Base-by-base conservation (phyloP, 2,329 filamentous ascomycete species). In the Ophiostoma sp. region DNA sequence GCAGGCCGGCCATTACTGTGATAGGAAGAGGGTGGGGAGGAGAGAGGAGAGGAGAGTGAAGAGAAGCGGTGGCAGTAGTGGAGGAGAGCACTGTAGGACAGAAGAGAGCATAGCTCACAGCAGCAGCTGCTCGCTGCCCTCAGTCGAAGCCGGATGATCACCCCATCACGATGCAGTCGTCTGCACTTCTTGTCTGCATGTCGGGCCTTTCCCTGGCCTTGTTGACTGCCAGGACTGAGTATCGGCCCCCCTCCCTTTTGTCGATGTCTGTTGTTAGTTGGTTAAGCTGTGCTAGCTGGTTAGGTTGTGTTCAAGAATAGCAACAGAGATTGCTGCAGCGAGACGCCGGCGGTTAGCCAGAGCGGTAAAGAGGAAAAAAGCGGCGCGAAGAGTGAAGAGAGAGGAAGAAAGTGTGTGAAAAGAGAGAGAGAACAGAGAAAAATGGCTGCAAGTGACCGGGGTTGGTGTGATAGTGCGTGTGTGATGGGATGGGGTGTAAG, bases 1-100 rank as follows among this genome's bases (percentile, higher is more conserved):
- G 75, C 76, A 78, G 76, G 77, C 70, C 55, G 69, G 39, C 57
- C 70, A 68, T 74, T 57, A 71, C 73, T 76, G 78, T 79, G 78
- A 79, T 79, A 25, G 57, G 64, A 66, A 22, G 39, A 66, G 5
- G n/a, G 63, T 31, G 39, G 31, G 57, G 33, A 6, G 17, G 11
- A 11, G 12, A 11, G 12, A 19, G 15, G 12, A 19, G 28, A 22
- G 31, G 1, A 50, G 19, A 71, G 42, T 39, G 7, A 22, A 48
- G 57, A 64, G 61, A 36, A 52, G 63, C 31, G 33, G 57, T 39
- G 19, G 15, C 42, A 48, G 42, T 6, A 48, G 15, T 19, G 12
- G 42, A 4, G 19, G 42, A 48, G 15, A 15, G 11, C 42, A 48
- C 42, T 48, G 42, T 19, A 17, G 15, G 15, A 48, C 42, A 48